These are phyloP conservation scores for Acacia concinna DNA, from an alignment of 331 rosid genomes.

Conservation along the genomic window DNA sequence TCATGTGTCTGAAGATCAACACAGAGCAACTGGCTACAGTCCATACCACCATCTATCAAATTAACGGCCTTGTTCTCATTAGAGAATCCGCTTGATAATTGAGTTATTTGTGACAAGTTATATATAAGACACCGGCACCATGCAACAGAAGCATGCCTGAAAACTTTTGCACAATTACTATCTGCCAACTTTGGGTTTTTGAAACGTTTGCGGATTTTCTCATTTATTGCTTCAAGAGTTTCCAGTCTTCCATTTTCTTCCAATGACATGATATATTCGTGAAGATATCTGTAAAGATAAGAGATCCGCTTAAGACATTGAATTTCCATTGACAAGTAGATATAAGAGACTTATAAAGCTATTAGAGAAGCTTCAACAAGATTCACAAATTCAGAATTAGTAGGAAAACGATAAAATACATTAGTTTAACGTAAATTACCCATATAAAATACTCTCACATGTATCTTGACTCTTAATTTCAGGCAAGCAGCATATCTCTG, in stretches of 20 bases:
- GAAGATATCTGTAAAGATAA: slow-evolving; percentile 72
- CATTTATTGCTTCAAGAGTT: slow-evolving; percentile 88
- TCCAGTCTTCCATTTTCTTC: slow-evolving; percentile 84
- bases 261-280: slow-evolving; percentile 60
- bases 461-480: slow-evolving; percentile 72
- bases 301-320: slow-evolving; percentile 30
- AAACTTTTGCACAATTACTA: slow-evolving; percentile 74
- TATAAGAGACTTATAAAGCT: slow-evolving; percentile 13
- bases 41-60: slow-evolving; percentile 55
- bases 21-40: slow-evolving; percentile 63
- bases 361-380: slow-evolving; percentile 20
- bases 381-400: slow-evolving; percentile 18
- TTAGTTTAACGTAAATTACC: slow-evolving; percentile 50
- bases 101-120: slow-evolving; percentile 77
- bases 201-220: slow-evolving; percentile 92
- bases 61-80: slow-evolving; percentile 49
- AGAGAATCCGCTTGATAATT: slow-evolving; percentile 41
- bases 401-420: neutral
- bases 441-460: slow-evolving; percentile 68
- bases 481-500: slow-evolving; percentile 81
- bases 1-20: slow-evolving; percentile 80
- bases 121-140: slow-evolving; percentile 90
- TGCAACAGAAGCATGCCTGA: slow-evolving; percentile 89
- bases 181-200: slow-evolving; percentile 84
- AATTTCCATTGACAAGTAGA: slow-evolving; percentile 19